Conservation (phyloP, 768 basidiomycete species). For the Xerocomellus chrysenteron region DNA sequence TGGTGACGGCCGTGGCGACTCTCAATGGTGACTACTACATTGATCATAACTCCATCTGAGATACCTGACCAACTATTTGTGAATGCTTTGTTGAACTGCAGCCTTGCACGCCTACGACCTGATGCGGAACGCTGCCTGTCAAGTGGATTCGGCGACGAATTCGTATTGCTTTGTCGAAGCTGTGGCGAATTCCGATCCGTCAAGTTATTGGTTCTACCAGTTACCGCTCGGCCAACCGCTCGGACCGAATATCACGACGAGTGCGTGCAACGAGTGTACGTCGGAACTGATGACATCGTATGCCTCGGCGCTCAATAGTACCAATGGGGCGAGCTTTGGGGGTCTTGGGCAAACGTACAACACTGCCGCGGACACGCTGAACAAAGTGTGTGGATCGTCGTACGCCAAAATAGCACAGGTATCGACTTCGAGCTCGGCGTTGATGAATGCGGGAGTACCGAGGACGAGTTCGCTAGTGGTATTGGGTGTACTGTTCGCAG, state of each 20-base stretch:
- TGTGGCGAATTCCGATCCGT: conserved; percentile 51
- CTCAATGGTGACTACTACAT: conserved; percentile 47
- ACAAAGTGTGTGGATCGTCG: conserved; percentile 49
- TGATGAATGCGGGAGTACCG: conserved; percentile 6
- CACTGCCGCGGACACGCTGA: conserved; percentile 45
- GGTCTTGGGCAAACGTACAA: conserved; percentile 51
- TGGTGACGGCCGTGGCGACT: conserved; percentile 52
- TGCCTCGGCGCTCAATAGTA: conserved; percentile 40
- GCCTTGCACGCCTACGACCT: conserved; percentile 63
- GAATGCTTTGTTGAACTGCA: conserved; percentile 16
- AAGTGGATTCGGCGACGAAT: conserved; percentile 52
- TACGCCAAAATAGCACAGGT: conserved; percentile 36
- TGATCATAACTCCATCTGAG: not conserved
- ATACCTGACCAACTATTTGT: not conserved
- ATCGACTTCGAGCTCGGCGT: conserved; percentile 10
- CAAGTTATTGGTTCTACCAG: conserved; percentile 71
- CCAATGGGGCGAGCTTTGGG: conserved; percentile 31
- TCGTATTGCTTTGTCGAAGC: conserved; percentile 77
- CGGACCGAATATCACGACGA: conserved; percentile 43
- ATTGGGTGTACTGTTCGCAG: conserved; percentile 14
- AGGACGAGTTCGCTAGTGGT: not conserved
- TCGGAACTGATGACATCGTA: conserved; percentile 58
- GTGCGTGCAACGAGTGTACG: conserved; percentile 65
- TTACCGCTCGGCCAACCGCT: conserved; percentile 60
- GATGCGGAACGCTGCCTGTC: conserved; percentile 63